Percentiles rank a stretch among this genome's conserved stretches.
These are phyloP conservation scores for Coemansia sp. DNA, from an alignment of 371 early-diverging fungal species.

Conservation along the genomic window DNA sequence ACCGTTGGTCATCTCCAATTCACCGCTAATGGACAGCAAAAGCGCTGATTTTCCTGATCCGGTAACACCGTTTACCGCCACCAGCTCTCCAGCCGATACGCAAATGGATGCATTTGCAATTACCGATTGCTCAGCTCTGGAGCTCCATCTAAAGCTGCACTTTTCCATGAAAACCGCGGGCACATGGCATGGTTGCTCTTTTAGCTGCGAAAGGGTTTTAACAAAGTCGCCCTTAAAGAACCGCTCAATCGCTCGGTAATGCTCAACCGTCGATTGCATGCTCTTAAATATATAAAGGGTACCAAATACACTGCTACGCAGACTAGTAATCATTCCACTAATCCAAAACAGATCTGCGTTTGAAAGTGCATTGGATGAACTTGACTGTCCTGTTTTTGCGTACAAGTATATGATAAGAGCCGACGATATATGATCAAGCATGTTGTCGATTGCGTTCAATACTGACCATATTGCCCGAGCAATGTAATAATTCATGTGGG, in stretches of 20 bases:
- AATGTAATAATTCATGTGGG: conserved; percentile 9
- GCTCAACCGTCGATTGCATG: conserved; percentile 9
- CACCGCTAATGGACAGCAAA: conserved; percentile 50
- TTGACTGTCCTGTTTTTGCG: neutral
- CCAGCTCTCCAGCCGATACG: conserved; percentile 17
- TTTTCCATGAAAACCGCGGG: conserved; percentile 3
- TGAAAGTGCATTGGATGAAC: neutral
- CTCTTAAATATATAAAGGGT: neutral
- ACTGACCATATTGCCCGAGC: conserved; percentile 30
- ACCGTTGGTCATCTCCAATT: conserved; percentile 25
- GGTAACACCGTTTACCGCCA: conserved; percentile 27
- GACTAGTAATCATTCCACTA: conserved; percentile 5
- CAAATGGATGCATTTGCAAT: conserved; percentile 12
- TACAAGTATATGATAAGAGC: conserved; percentile 18
- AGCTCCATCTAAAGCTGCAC: conserved; percentile 14
- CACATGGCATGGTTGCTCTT: neutral
- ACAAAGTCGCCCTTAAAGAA: conserved; percentile 27
- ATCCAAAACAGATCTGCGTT: conserved; percentile 28
- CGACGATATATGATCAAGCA: conserved; percentile 45
- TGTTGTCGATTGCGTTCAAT: conserved; percentile 41
- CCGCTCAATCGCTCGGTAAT: conserved; percentile 11
- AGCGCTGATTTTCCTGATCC: conserved; percentile 51
- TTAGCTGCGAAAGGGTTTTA: conserved; percentile 8
- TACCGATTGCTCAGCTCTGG: neutral
- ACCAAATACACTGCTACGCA: conserved; percentile 8